phyloP scores from a whole-genome alignment of 257 asterid species.

The Solanum ossicruentum region DNA sequence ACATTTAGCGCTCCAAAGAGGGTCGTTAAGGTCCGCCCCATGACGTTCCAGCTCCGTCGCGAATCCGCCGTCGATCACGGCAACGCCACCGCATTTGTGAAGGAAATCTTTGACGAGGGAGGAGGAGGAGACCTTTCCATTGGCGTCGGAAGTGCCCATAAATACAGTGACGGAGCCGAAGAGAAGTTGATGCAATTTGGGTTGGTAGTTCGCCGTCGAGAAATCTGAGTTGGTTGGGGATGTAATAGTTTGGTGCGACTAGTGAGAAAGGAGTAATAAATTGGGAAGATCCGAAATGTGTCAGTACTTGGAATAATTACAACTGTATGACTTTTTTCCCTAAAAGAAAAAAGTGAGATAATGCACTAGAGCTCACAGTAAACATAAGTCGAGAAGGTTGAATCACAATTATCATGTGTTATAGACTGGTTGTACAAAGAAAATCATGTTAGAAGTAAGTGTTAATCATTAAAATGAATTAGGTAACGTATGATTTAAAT shows the following conservation, averaged over 20 bases:
- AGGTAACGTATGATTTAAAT: too few species aligned
- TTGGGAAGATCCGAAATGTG: not conserved
- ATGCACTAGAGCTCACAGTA: too few species aligned
- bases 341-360: too few species aligned
- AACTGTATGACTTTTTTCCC: not conserved
- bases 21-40: constrained; percentile 80
- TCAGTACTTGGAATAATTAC: not conserved
- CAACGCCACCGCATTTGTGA: constrained; percentile 56
- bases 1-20: constrained; percentile 94
- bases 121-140: not conserved
- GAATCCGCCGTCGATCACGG: constrained; percentile 85
- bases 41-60: constrained; percentile 90
- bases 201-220: not conserved
- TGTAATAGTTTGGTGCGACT: not conserved
- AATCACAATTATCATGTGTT: too few species aligned
- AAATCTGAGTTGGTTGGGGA: not conserved
- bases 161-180: not conserved
- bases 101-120: constrained; percentile 49
- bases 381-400: too few species aligned
- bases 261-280: not conserved
- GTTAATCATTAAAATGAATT: too few species aligned
- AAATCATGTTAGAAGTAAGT: too few species aligned
- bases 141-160: constrained; percentile 31
- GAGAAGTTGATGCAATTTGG: not conserved
- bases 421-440: too few species aligned